Evolutionary conservation across 1,284 basidiomycete genomes (phyloP).

Genomic region (Xerocomus nothofagi): DNA sequence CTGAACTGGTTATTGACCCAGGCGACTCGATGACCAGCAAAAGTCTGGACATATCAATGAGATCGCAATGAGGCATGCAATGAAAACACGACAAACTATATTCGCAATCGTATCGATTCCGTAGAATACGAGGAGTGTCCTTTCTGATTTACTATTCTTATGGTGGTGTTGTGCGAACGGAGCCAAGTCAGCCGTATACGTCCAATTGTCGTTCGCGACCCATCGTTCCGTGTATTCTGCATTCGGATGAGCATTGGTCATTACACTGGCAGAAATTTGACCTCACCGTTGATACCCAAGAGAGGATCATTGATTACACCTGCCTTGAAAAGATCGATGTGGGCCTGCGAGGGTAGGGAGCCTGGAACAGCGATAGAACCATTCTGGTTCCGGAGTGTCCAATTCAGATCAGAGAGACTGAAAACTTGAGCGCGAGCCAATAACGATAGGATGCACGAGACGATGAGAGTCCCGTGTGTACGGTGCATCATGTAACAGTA

Average conservation of each 20-base stretch:
- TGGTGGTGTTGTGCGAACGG: constrained; percentile 38
- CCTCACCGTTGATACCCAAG: constrained; percentile 13
- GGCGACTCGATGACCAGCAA: constrained; percentile 51
- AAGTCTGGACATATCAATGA: constrained; percentile 37
- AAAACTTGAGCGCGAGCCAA: not conserved
- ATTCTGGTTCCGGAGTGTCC: constrained; percentile 17
- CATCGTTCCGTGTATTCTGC: constrained; percentile 35
- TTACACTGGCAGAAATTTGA: not conserved
- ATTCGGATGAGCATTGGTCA: not conserved
- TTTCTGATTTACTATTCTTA: constrained; percentile 21
- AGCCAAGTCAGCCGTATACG: constrained; percentile 43
- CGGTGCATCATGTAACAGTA: not conserved
- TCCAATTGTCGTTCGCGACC: not conserved
- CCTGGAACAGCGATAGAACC: constrained; percentile 14
- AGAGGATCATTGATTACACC: constrained; percentile 14
- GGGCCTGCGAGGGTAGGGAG: constrained; percentile 11
- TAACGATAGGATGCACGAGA: no score
- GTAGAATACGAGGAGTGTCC: constrained; percentile 51
- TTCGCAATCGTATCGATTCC: constrained; percentile 62
- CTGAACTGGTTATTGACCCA: constrained; percentile 61
- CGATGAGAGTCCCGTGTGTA: not conserved
- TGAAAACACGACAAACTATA: constrained; percentile 35
- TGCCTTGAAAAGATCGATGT: constrained; percentile 14
- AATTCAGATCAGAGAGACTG: constrained; percentile 3
- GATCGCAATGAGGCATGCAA: not conserved